Percentiles rank a stretch among this genome's conserved stretches.
phyloP scores from a whole-genome alignment of 306 rosid species.

The Vicia villosa region DNA sequence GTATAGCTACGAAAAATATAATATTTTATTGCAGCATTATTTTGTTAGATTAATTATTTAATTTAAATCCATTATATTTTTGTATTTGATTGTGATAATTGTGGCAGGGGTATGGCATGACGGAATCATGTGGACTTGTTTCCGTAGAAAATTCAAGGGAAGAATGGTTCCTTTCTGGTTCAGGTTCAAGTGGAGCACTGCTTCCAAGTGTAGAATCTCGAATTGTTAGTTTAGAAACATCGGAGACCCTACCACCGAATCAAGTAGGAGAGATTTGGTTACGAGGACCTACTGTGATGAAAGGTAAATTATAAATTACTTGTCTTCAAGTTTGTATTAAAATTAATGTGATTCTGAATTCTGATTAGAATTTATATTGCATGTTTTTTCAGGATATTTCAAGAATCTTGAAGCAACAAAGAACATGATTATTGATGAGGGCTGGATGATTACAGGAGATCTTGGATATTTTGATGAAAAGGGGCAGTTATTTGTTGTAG shows the following conservation, averaged over 20 bases:
- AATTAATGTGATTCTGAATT: background rate
- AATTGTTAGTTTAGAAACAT: constrained; percentile 37
- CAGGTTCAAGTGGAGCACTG: constrained; percentile 44
- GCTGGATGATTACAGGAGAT: constrained; percentile 55
- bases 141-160: constrained; percentile 34
- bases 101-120: constrained; percentile 59
- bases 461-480: constrained; percentile 53
- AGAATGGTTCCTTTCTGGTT: constrained; percentile 27
- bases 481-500: constrained; percentile 49
- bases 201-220: constrained; percentile 44
- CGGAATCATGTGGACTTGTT: constrained; percentile 46
- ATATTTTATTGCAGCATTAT: too few species aligned
- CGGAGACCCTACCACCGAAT: constrained; percentile 46
- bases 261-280: constrained; percentile 50
- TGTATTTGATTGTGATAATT: background rate
- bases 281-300: constrained; percentile 52
- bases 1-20: background rate
- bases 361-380: background rate
- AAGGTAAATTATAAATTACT: constrained; percentile 27
- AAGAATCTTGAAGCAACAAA: constrained; percentile 51
- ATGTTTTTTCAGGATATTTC: constrained; percentile 43
- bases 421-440: constrained; percentile 42
- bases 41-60: too few species aligned
- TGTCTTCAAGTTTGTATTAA: background rate
- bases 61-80: too few species aligned